A percentile compares a stretch with the other conserved stretches of the same genome.
Conservation (phyloP, 345 rosid species). For the Arabidopsis arenosa region DNA sequence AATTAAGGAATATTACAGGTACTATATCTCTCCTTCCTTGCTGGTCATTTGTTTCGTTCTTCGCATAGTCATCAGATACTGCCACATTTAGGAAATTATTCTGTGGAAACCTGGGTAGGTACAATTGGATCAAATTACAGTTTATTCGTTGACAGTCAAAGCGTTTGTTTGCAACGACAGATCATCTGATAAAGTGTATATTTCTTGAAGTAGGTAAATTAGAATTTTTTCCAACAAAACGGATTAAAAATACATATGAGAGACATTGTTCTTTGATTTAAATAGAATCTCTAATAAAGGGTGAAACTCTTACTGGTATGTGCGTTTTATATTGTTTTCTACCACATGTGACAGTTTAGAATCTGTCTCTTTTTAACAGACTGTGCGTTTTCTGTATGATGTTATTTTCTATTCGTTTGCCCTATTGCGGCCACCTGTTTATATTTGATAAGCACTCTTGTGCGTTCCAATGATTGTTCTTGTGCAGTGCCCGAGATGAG, state of each 20-base stretch:
- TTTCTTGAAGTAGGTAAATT: conserved; percentile 17
- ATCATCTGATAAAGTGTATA: conserved; percentile 9
- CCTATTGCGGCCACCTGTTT: not conserved
- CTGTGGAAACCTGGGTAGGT: not conserved
- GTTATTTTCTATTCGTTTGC: conserved; percentile 2
- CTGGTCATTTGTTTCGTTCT: conserved; percentile 26
- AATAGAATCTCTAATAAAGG: not conserved
- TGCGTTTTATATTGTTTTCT: not conserved
- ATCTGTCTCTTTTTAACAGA: not conserved
- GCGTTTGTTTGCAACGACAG: not conserved
- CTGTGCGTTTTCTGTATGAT: not conserved
- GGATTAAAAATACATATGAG: not conserved
- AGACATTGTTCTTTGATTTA: conserved; percentile 15
- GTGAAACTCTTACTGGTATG: conserved; percentile 4
- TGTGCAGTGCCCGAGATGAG: conserved; percentile 86
- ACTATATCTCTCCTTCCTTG: conserved; percentile 28
- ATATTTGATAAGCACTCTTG: not conserved
- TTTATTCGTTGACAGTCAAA: not conserved
- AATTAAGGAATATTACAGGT: conserved; percentile 97
- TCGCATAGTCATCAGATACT: conserved; percentile 14
- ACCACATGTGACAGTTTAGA: conserved; percentile 8
- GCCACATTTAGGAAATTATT: conserved; percentile 7
- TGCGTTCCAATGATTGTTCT: conserved; percentile 22
- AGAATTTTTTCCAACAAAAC: conserved; percentile 3
- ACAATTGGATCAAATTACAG: conserved; percentile 10